Conservation (phyloP, 169 alveolate species). For the Besnoitia besnoiti region DNA sequence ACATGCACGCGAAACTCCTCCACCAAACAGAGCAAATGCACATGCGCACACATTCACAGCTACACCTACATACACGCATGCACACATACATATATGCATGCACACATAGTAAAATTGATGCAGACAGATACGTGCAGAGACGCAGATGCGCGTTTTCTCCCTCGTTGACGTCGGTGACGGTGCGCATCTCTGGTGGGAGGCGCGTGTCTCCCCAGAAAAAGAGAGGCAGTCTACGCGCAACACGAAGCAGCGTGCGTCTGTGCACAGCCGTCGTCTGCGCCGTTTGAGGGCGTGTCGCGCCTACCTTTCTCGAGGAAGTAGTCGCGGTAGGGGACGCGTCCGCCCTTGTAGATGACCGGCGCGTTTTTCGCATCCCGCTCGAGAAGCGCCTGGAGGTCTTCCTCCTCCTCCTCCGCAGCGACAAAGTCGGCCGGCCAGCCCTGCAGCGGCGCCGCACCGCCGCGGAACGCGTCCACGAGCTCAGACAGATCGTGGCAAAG, state of each 20-base stretch:
- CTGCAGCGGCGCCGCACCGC: neutral
- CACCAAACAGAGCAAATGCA: neutral
- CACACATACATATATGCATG: neutral
- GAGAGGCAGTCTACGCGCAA: no score
- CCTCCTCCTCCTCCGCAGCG: neutral
- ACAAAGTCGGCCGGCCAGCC: slow-evolving; percentile 18
- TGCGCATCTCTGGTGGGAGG: no score
- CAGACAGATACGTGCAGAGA: no score
- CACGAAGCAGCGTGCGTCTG: no score
- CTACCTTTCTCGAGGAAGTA: neutral
- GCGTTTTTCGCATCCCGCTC: neutral
- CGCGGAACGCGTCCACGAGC: neutral
- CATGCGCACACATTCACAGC: neutral
- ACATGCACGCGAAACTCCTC: neutral
- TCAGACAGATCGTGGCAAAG: neutral
- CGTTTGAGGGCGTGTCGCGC: no score
- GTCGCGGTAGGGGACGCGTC: neutral
- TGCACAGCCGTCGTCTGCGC: no score
- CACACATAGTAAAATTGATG: no score
- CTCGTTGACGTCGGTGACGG: no score
- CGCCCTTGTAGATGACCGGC: slow-evolving; percentile 9
- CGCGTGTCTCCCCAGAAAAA: no score
- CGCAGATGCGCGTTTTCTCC: no score
- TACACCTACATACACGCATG: neutral
- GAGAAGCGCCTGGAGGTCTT: neutral